These are phyloP conservation scores for Penicillium sp. DNA, from an alignment of 2,329 filamentous ascomycete species.

Conservation along the genomic window DNA sequence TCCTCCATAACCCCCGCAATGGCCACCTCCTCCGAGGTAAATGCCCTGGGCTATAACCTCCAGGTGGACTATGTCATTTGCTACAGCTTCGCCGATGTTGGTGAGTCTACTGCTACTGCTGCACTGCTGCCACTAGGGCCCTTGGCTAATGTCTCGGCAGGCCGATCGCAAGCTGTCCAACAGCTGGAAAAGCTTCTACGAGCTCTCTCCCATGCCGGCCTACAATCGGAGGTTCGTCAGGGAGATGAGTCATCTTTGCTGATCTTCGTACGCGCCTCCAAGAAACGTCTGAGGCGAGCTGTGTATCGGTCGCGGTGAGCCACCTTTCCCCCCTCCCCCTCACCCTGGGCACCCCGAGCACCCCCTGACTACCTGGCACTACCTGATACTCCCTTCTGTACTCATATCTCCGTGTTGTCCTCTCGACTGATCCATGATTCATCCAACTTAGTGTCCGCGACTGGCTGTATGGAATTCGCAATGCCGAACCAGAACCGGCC, in stretches of 20 bases:
- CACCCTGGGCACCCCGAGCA: no score
- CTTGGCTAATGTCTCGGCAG: constrained; percentile 46
- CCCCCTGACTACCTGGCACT: no score
- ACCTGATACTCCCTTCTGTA: no score
- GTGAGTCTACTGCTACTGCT: constrained; percentile 48
- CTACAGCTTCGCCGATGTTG: constrained; percentile 71
- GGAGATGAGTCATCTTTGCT: constrained; percentile 77
- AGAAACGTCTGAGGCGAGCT: constrained; percentile 75
- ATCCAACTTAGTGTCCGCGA: constrained; percentile 72
- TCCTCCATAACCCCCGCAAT: constrained; percentile 22
- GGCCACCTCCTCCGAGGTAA: constrained; percentile 32
- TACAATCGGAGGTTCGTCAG: constrained; percentile 84
- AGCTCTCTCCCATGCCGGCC: constrained; percentile 74
- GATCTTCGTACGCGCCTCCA: constrained; percentile 81
- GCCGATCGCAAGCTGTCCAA: constrained; percentile 69
- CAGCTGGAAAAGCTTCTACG: constrained; percentile 80
- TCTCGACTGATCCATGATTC: not conserved
- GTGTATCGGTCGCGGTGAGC: constrained; percentile 77
- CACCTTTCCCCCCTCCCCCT: not conserved
- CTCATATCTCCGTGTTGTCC: no score
- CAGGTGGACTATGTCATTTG: constrained; percentile 89
- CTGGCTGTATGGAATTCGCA: constrained; percentile 90
- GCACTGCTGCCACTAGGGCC: not conserved
- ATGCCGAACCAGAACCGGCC: constrained; percentile 72
- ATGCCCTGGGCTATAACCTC: constrained; percentile 56